Conservation (phyloP, 768 basidiomycete species). For the Suillus decipiens region DNA sequence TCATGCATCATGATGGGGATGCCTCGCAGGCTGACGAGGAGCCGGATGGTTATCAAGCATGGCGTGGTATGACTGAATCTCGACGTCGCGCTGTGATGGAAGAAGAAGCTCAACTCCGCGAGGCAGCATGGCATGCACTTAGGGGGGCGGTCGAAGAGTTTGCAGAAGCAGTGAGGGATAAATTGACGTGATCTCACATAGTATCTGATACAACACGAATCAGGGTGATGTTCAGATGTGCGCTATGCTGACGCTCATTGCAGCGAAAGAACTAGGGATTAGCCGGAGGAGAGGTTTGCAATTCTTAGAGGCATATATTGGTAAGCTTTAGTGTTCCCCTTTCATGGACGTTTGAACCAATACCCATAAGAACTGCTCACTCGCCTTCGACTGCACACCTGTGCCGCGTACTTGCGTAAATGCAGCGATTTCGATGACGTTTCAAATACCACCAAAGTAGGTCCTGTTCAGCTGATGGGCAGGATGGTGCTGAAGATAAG, state of each 20-base stretch:
- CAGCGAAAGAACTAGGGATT: conserved; percentile 57
- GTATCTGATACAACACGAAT: conserved; percentile 9
- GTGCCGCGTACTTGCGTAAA: conserved; percentile 78
- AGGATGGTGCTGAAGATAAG: neutral
- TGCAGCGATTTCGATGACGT: conserved; percentile 54
- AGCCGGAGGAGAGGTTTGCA: conserved; percentile 42
- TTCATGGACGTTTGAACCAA: neutral
- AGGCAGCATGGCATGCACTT: conserved; percentile 59
- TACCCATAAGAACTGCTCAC: conserved; percentile 55
- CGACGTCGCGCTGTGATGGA: conserved; percentile 33
- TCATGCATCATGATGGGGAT: conserved; percentile 19
- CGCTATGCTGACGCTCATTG: conserved; percentile 67
- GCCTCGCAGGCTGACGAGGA: conserved; percentile 33
- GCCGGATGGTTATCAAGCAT: conserved; percentile 17
- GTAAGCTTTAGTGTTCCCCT: conserved; percentile 39
- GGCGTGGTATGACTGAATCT: conserved; percentile 28
- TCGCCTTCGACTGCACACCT: conserved; percentile 60
- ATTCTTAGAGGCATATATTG: conserved; percentile 74
- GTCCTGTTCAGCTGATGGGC: conserved; percentile 15
- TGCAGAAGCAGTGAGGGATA: conserved; percentile 54
- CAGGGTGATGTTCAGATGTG: conserved; percentile 85
- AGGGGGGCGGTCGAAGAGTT: conserved; percentile 59
- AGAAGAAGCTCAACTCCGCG: conserved; percentile 52
- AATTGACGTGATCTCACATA: neutral
- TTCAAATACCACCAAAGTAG: conserved; percentile 53